Percentiles rank a stretch among this genome's conserved stretches.
Conservation (phyloP, 148 eudicot species). For the Chenopodium album region DNA sequence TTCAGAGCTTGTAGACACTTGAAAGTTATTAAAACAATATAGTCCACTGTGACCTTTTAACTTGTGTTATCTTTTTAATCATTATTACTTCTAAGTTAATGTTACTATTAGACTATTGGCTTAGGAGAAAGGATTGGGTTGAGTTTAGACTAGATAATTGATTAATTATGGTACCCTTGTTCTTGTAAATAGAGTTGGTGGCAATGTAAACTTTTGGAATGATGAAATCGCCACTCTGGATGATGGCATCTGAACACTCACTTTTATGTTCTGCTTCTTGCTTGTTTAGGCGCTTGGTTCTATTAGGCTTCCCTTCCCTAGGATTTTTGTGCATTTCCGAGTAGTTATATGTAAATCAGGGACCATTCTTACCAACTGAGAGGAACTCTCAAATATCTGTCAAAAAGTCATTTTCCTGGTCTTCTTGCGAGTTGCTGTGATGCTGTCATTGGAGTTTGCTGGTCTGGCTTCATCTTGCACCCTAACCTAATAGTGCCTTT, state of each 20-base stretch:
- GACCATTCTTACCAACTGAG: neutral
- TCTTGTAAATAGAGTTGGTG: neutral
- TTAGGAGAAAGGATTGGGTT: neutral
- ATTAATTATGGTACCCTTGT: neutral
- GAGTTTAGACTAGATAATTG: neutral
- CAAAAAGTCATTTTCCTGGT: neutral
- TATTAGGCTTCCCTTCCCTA: neutral
- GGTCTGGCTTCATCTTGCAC: neutral
- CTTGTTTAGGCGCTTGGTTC: neutral
- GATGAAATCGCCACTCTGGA: neutral
- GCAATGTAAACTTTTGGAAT: neutral
- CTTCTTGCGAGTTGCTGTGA: neutral
- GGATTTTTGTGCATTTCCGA: neutral
- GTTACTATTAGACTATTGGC: too few species aligned
- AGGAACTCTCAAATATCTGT: neutral
- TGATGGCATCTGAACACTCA: neutral
- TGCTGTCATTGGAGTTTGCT: neutral
- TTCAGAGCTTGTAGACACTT: neutral
- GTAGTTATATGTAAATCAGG: neutral
- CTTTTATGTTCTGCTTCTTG: neutral
- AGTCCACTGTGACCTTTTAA: neutral
- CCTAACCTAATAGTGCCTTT: neutral
- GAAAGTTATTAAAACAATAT: neutral
- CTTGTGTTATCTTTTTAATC: neutral
- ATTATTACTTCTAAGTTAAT: neutral